Evolutionary conservation across 495 filamentous ascomycete genomes (phyloP), one percentile per base, ranked within the genome.

Genomic region (Tuber indicum): DNA sequence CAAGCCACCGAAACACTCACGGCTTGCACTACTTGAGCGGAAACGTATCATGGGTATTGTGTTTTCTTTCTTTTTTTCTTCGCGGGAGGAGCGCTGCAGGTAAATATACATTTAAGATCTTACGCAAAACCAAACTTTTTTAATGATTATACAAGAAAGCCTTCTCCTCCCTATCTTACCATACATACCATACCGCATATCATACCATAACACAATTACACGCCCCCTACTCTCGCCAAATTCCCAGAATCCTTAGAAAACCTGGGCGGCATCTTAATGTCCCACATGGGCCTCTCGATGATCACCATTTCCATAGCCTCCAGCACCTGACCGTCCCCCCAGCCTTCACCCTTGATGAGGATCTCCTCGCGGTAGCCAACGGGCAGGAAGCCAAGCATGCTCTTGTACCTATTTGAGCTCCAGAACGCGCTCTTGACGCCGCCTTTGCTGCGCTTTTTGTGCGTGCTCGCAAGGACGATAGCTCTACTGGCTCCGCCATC

Each of bases 231-330:
- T 21, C 39, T 21, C 26, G 23, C 76, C 78, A n/a, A 26, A 66
- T 62, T 62, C 8, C 75, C 75, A 62, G 12, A 45, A 9, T 81
- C 77, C 43, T 79, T 89, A 80, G 90, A 86, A 82, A 90, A 97
- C 69, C 90, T 87, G 69, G 91, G 90, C 6, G 92, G 91, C 82
- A 97, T 84, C 75, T 95, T 92, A 72, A 94, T 86, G 83, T 96
- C 93, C 89, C 91, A 95, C 80, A 89, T 85, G 32, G 96, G 96
- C 81, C 96, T 86, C 86, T 99, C 96, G 3, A 98, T 89, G 71
- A 98, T 84, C 0, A 91, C 94, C 23, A 97, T 92, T 84, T 98
- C 95, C 12, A 97, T 91, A 82, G 96, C 94, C 8, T 94, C 84
- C 8, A 85, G 84, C 72, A 84, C 82, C 7, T 79, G 72, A 16